Evolutionary conservation across 495 filamentous ascomycete species (phyloP).

Genomic region (Coniosporium apollinis): DNA sequence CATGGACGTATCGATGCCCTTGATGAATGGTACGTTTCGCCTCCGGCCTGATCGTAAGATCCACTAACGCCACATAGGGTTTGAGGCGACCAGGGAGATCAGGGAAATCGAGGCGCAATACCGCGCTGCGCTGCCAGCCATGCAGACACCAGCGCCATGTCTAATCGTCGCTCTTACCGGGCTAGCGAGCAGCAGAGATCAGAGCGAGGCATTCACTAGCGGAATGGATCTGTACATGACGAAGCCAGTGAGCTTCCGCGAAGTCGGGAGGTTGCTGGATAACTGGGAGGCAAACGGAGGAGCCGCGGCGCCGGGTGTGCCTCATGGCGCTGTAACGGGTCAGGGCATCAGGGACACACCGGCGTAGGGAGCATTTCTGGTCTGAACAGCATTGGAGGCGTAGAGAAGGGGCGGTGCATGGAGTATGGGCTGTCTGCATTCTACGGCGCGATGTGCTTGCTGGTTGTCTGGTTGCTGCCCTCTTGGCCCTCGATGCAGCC

Average conservation of each 20-base stretch:
- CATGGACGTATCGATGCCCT: slow-evolving; percentile 19
- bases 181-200: slow-evolving; percentile 7
- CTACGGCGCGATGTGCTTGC: too few relatives aligned
- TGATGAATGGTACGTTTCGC: too few relatives aligned
- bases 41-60: too few relatives aligned
- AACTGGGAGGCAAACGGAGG: neutral
- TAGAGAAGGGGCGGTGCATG: too few relatives aligned
- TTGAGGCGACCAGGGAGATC: slow-evolving; percentile 10
- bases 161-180: slow-evolving; percentile 12
- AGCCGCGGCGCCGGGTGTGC: neutral
- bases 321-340: neutral
- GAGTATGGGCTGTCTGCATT: too few relatives aligned
- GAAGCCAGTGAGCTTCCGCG: slow-evolving; percentile 12
- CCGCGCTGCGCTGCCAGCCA: neutral
- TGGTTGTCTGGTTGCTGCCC: too few relatives aligned
- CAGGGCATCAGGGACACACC: too few relatives aligned
- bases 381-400: too few relatives aligned
- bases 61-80: too few relatives aligned
- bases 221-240: slow-evolving; percentile 12
- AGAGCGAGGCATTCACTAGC: slow-evolving; percentile 8
- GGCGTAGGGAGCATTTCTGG: too few relatives aligned
- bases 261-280: slow-evolving; percentile 4
- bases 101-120: slow-evolving; percentile 5
- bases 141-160: slow-evolving; percentile 1
- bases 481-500: too few relatives aligned